A percentile compares a stretch with the other conserved stretches of the same genome.
phyloP scores from a whole-genome alignment of 2,329 filamentous ascomycete genomes.

The Pseudogymnoascus destructans region DNA sequence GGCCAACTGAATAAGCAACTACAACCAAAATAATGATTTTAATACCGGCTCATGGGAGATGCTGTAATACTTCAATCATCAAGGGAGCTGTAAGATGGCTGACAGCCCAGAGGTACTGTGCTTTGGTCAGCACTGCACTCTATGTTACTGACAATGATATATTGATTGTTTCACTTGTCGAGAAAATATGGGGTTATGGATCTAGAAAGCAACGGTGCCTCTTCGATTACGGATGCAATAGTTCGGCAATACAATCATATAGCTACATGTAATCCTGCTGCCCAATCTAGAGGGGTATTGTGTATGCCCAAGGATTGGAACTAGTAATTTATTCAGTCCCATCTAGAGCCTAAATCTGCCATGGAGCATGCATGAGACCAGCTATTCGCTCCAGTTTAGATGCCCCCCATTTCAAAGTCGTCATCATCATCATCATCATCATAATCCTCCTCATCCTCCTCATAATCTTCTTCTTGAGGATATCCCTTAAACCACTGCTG shows the following conservation, averaged over 20 bases:
- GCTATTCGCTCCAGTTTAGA: not conserved
- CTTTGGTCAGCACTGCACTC: too few relatives aligned
- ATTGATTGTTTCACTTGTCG: too few relatives aligned
- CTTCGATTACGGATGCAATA: too few relatives aligned
- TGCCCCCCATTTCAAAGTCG: not conserved
- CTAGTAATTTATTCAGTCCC: not conserved
- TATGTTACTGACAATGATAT: too few relatives aligned
- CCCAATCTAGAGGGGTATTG: too few relatives aligned
- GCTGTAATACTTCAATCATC: not conserved
- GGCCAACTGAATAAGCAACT: not conserved
- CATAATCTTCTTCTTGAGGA: not conserved
- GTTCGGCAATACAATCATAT: too few relatives aligned
- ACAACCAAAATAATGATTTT: not conserved
- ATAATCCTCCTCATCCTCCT: not conserved
- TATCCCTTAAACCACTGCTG: slow-evolving; percentile 1
- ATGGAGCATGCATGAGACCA: not conserved
- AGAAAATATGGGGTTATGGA: too few relatives aligned
- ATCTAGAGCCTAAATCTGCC: not conserved
- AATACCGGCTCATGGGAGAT: not conserved
- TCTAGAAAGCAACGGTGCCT: too few relatives aligned
- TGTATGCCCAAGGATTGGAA: too few relatives aligned
- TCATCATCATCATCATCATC: not conserved
- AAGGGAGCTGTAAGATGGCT: not conserved
- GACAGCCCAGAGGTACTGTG: not conserved
- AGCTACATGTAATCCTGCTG: too few relatives aligned